These are phyloP conservation scores for Fennellomyces sp. DNA, from an alignment of 371 early-diverging fungal species.

Conservation along the genomic window DNA sequence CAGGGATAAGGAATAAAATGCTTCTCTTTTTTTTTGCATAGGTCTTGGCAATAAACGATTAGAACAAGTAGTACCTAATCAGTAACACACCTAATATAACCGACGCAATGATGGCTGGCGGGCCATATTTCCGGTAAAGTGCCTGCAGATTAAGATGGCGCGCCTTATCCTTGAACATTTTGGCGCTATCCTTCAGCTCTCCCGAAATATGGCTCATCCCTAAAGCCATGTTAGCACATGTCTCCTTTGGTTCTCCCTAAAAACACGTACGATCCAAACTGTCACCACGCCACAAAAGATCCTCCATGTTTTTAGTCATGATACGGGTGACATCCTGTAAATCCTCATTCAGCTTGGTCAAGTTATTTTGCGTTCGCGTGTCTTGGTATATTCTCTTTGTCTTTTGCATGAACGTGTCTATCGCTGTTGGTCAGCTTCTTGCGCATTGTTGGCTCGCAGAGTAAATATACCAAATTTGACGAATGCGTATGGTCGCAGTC, in stretches of 20 bases:
- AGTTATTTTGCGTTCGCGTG: slow-evolving; percentile 88
- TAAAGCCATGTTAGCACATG: slow-evolving; percentile 7
- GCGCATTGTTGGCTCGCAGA: not conserved
- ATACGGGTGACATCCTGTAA: slow-evolving; percentile 95
- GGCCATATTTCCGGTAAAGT: slow-evolving; percentile 94
- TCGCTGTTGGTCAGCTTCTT: not conserved
- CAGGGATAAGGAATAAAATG: too few species aligned
- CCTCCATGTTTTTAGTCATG: slow-evolving; percentile 98
- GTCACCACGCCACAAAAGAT: slow-evolving; percentile 93
- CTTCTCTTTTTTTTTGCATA: too few species aligned
- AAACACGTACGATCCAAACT: slow-evolving; percentile 69
- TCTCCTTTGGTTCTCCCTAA: not conserved
- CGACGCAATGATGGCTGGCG: slow-evolving; percentile 77
- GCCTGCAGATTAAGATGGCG: slow-evolving; percentile 85
- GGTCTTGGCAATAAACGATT: slow-evolving; percentile 8
- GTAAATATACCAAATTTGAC: slow-evolving; percentile 84
- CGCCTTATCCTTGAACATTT: slow-evolving; percentile 62
- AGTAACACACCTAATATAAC: slow-evolving; percentile 83
- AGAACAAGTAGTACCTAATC: slow-evolving; percentile 73
- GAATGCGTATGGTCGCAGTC: slow-evolving; percentile 94
- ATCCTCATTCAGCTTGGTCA: slow-evolving; percentile 94
- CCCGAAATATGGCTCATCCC: slow-evolving; percentile 57
- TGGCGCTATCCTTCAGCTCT: slow-evolving; percentile 56
- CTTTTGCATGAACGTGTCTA: slow-evolving; percentile 97
- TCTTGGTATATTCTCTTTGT: slow-evolving; percentile 95